A percentile compares a stretch with the other conserved stretches of the same genome.
Conservation (phyloP, 805 yeast genomes). For the Zygotorulaspora florentina region DNA sequence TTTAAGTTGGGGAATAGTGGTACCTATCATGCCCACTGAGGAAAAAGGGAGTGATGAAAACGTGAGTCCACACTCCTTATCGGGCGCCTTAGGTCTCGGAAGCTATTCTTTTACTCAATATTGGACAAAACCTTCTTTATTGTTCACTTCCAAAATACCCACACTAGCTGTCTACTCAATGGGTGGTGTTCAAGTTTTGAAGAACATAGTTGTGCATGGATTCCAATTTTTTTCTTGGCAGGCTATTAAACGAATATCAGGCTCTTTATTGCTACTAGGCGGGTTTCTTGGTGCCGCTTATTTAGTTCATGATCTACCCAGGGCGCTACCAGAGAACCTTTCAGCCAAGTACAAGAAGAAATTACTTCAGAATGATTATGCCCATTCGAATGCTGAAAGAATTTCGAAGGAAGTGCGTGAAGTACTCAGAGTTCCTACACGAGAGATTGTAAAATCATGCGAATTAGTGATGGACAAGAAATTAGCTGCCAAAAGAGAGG, state of each 20-base stretch:
- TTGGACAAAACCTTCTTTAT: constrained; percentile 32
- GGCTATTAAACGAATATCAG: constrained; percentile 43
- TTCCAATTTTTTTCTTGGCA: constrained; percentile 36
- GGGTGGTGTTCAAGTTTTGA: constrained; percentile 40
- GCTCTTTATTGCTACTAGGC: constrained; percentile 50
- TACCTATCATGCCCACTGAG: constrained; percentile 25
- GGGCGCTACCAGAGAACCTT: constrained; percentile 80
- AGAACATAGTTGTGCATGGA: constrained; percentile 36
- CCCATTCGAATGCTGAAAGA: constrained; percentile 71
- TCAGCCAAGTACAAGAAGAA: constrained; percentile 65
- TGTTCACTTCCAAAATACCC: constrained; percentile 35
- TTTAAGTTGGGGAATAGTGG: constrained; percentile 36
- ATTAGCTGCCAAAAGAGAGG: constrained; percentile 22
- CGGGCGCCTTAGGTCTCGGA: constrained; percentile 20
- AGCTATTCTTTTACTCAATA: constrained; percentile 26
- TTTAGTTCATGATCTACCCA: constrained; percentile 75
- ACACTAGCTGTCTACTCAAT: constrained; percentile 34
- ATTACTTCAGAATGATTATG: constrained; percentile 66
- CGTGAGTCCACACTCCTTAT: constrained; percentile 3
- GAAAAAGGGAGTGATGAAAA: constrained; percentile 3
- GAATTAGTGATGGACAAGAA: constrained; percentile 29
- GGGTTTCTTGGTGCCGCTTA: constrained; percentile 56
- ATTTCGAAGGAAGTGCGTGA: constrained; percentile 77
- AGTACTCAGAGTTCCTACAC: constrained; percentile 75
- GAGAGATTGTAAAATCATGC: constrained; percentile 53